Evolutionary conservation across 2,329 filamentous ascomycete species (phyloP), one percentile per base, ranked within the genome.

Genomic region (Cercospora zeina): DNA sequence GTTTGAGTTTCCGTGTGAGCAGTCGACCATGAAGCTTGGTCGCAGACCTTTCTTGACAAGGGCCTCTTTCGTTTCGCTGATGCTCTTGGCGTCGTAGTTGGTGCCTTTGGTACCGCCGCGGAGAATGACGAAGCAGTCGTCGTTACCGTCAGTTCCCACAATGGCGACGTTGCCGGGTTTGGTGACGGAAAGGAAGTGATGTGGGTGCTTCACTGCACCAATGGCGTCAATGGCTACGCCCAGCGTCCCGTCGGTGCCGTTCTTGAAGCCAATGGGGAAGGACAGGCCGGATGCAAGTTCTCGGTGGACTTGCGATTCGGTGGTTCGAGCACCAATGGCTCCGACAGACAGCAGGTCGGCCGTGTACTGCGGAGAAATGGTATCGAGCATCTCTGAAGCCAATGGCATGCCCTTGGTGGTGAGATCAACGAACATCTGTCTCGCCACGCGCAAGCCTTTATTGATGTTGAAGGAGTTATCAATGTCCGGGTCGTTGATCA

Each of bases 241-340:
- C 53, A 97, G 81, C 8, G 88, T 89, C 56, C 95, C 95, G 75
- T 99, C 95, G 33, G 95, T 99, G 67, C 95, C 95, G 78, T 99
- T 99, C 85, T 99, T 99, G 89, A 99, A 99, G 56, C 95, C 95
- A 10, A 99, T 92, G 1, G 95, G 95, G 89, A 97, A 97, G 70
- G 90, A 96, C 36, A 97, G 83, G 73, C 95, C 95, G 58, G 90
- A 95, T 21, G 95, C 93, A 66, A 99, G 82, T 79, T 99, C 95
- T 61, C 95, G 88, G 78, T 99, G 95, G 65, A 97, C 83, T 80
- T 99, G 95, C 56, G 89, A 93, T 81, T 99, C 95, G 2, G 95
- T 97, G 19, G 95, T 99, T 65, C 95, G 86, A n/a, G 95, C 95
- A 61, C 95, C 95, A 69, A 99, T 88, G 30, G 95, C 95, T 61